Evolutionary conservation across 768 basidiomycete genomes (phyloP), one percentile per base, ranked within the genome.

Genomic region (Myochromella boudieri): DNA sequence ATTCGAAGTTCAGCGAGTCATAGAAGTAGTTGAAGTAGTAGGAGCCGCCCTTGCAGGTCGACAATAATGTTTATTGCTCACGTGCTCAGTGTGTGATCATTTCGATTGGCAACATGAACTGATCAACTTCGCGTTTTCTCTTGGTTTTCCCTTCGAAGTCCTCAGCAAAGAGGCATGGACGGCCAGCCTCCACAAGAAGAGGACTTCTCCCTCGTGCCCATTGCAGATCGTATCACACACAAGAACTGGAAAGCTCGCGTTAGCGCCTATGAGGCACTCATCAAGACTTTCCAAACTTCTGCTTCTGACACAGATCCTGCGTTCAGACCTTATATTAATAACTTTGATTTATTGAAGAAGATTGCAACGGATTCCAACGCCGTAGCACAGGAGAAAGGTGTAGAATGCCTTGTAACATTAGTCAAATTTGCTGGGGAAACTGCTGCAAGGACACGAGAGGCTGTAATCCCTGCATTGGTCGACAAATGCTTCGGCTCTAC

Each of bases 161-260:
- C 24, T 24, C 27, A 32, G 32, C 24, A 29, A 28, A 54, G 37
- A 61, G 58, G 50, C 59, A 93, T 93, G 93, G 94, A 95, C 68
- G 94, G 91, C 46, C 84, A 85, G 58, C 87, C 90, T 49, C 91
- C 93, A 41, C 87, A 80, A 59, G 94, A 97, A 72, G 94, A 97
- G 72, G 94, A 98, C 68, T 97, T 95, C 65, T 84, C 84, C 34
- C 61, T 76, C 22, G 76, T 97, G 41, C 72, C 91, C 17, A 77
- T 97, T 37, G 67, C 80, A 10, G 92, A 95, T 55, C 68, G 95
- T 36, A 84, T 95, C 46, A 71, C 81, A 5, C 92, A 97, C 75
- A 98, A 97, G 78, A 95, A 95, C 65, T 99, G 97, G 97, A 98
- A 98, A 69, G 97, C 97, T 48, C 85, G 97, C 56, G 82, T 95